Evolutionary conservation across 2,329 filamentous ascomycete genomes (phyloP).

Genomic region (Trichoderma atrobrunneum): DNA sequence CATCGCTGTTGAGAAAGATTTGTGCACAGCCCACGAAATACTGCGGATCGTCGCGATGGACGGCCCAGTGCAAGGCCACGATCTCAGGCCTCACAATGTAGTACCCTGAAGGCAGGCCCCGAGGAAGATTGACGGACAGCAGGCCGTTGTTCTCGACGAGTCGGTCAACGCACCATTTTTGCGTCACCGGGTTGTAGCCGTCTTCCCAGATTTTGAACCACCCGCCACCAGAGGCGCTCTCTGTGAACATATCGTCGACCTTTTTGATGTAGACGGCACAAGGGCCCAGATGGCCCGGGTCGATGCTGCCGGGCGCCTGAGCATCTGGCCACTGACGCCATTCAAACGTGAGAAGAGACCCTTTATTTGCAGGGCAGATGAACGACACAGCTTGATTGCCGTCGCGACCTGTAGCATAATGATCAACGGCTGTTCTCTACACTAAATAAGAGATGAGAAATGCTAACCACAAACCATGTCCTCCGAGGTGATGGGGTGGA

Average conservation of each 20-base stretch:
- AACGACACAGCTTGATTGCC: slow-evolving; percentile 46
- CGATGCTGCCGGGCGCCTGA: slow-evolving; percentile 53
- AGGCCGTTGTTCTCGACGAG: slow-evolving; percentile 63
- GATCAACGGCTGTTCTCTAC: too few relatives aligned
- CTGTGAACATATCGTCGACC: slow-evolving; percentile 52
- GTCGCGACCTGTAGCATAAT: slow-evolving; percentile 37
- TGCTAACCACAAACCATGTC: slow-evolving; percentile 70
- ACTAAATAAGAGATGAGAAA: neutral
- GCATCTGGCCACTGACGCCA: slow-evolving; percentile 62
- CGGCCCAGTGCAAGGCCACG: slow-evolving; percentile 64
- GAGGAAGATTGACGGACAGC: slow-evolving; percentile 60
- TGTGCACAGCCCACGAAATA: slow-evolving; percentile 73
- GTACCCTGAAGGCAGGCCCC: slow-evolving; percentile 59
- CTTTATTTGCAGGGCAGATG: slow-evolving; percentile 49
- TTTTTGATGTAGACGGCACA: slow-evolving; percentile 74
- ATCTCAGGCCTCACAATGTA: slow-evolving; percentile 72
- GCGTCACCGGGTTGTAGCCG: slow-evolving; percentile 55
- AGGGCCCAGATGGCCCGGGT: slow-evolving; percentile 62
- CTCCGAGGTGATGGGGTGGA: slow-evolving; percentile 53
- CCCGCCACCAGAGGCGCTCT: slow-evolving; percentile 58
- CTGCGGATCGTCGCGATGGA: slow-evolving; percentile 57
- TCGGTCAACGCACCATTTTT: slow-evolving; percentile 68
- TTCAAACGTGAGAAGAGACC: slow-evolving; percentile 61
- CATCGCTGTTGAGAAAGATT: slow-evolving; percentile 55
- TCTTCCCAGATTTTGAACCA: slow-evolving; percentile 80